Base-by-base conservation (phyloP, 306 rosid genomes). In the Castanea sativa region DNA sequence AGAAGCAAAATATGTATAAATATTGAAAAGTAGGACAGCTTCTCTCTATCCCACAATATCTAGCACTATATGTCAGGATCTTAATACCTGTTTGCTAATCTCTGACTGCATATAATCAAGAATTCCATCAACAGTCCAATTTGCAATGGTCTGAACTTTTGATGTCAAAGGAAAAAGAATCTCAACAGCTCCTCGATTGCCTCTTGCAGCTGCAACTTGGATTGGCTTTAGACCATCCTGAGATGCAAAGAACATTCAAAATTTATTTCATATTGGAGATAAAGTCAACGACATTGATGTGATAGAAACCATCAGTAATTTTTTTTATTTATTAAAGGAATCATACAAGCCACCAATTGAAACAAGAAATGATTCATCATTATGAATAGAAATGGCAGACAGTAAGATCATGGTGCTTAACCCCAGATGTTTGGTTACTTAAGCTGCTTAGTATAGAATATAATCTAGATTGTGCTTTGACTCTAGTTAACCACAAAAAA, bases 141-240 rank as follows among this genome's bases (percentile, higher is more conserved):
- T 87, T 59, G 94, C 86, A 82, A 95, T 73, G 11, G 63, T 33
- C 58, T 88, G 90, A 64, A 89, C 63, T 82, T 85, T 85, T 75
- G 97, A 89, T 1, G 99, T 91, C 87, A 90, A 82, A 30, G 98
- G 98, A 80, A 88, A 87, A 73, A 95, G 88, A 76, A 91, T 85
- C 85, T 93, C 96, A 67, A 93, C 91, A 56, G 79, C 91, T 73
- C 64, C 84, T 41, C 80, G 91, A 79, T 82, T 84, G 79, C 93
- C 92, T 86, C 94, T 89, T 41, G 84, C 86, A 82, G 96, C 99
- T 68, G 96, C 93, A 82, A 90, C 88, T 75, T 85, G 88, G 77
- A 95, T 84, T 30, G 99, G 93, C 96, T 89, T 95, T 32, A 85
- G 57, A 38, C 93, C 99, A 83, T 93, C 98, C 98, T 95, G 92